Percentiles rank a stretch among this genome's conserved stretches.
Conservation (phyloP, 768 basidiomycete genomes). For the Tulasnella calospora region DNA sequence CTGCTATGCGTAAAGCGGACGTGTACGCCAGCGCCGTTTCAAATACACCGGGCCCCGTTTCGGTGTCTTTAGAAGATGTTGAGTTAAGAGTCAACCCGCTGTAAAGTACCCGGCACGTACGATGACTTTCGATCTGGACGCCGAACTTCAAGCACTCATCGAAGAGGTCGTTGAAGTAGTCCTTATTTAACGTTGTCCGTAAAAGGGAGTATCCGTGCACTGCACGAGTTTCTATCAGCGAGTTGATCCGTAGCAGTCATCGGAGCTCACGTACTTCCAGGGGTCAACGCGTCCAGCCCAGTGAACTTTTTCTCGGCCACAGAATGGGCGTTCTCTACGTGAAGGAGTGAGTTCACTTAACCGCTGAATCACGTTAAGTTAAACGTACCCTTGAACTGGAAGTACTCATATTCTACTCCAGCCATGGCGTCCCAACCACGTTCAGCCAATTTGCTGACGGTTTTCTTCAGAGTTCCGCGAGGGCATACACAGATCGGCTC, state of each 20-base stretch:
- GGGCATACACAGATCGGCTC: slow-evolving; percentile 78
- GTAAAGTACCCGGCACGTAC: slow-evolving; percentile 40
- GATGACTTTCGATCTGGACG: slow-evolving; percentile 80
- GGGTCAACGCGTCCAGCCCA: slow-evolving; percentile 71
- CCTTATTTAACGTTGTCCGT: slow-evolving; percentile 80
- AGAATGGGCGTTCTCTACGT: slow-evolving; percentile 71
- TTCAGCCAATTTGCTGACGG: slow-evolving; percentile 48
- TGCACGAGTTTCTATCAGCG: slow-evolving; percentile 34
- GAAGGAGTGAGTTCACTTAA: slow-evolving; percentile 24
- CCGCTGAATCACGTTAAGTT: neutral
- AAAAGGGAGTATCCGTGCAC: slow-evolving; percentile 98
- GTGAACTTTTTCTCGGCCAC: slow-evolving; percentile 72
- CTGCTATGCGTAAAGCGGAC: slow-evolving; percentile 72
- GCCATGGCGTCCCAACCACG: slow-evolving; percentile 62
- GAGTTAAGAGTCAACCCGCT: neutral
- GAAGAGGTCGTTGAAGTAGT: slow-evolving; percentile 85
- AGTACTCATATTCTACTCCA: slow-evolving; percentile 96
- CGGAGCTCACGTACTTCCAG: slow-evolving; percentile 69
- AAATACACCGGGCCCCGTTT: slow-evolving; percentile 81
- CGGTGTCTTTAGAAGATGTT: slow-evolving; percentile 57
- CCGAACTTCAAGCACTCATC: slow-evolving; percentile 68
- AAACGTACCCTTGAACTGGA: slow-evolving; percentile 77
- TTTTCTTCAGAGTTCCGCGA: slow-evolving; percentile 65
- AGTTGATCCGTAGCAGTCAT: neutral
- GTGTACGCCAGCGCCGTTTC: slow-evolving; percentile 88